Base-by-base conservation (phyloP, 306 rosid genomes). In the Macrotyloma uniflorum region DNA sequence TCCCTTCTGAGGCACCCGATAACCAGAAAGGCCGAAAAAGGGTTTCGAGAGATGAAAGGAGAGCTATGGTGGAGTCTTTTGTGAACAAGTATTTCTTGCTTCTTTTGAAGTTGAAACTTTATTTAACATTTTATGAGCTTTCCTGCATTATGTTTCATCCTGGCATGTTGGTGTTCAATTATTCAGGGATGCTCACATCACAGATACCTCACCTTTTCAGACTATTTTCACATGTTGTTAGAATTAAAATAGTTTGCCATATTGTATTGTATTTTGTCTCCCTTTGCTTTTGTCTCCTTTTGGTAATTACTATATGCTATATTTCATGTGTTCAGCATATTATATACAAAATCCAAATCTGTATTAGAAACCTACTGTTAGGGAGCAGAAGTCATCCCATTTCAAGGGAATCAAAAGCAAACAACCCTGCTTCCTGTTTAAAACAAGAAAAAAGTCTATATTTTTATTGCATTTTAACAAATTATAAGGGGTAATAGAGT, bases 31-130 rank as follows among this genome's bases (percentile, higher is more conserved):
- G 65, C 9, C 62, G 72, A 51, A 88, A 63, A 72, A 87, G 40
- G 83, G 58, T 84, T 83, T 23, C 89, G 0, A 90, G 38, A 72
- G 74, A 74, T 9, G 84, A 90, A 65, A 88, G 93, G 50, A 75
- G 38, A 83, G 87, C 85, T 45, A 30, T 88, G 80, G 87, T 92
- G 78, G 88, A 88, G 85, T 63, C 85, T 23, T 90, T 80, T 77
- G 95, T 92, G 57, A 65, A 78, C 77, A 83, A 87, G 97, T 92
- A 86, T 62, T 78, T 55, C 72, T 64, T 58, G 8, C 6, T 72
- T 75, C 78, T 62, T 59, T 75, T 69, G 7, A 73, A 67, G 64
- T 26, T 65, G 18, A 38, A 26, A 22, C 23, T 71, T 19, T 49
- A 16, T 33, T 43, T 68, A 51, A 45, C 40, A 32, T 47, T 28